phyloP scores from a whole-genome alignment of 331 rosid genomes.

The Malus hybrid region DNA sequence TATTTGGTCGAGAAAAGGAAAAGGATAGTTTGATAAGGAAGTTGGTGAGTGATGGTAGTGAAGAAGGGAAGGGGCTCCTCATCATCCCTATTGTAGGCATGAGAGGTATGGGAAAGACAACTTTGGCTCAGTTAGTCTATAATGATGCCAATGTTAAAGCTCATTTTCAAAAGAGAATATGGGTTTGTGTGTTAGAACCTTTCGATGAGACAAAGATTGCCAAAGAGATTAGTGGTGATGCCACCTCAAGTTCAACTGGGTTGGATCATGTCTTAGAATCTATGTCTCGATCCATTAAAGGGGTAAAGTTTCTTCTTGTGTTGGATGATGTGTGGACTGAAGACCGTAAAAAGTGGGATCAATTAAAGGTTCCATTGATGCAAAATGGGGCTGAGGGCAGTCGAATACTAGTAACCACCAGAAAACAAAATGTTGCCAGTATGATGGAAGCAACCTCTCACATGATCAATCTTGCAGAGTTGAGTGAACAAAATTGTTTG shows the following conservation, averaged over 20 bases:
- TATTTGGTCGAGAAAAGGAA: background rate
- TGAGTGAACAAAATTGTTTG: background rate
- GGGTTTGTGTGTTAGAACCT: slow-evolving; percentile 4
- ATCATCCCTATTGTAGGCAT: slow-evolving; percentile 3
- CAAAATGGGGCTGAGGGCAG: background rate
- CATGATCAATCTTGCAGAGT: background rate
- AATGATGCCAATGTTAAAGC: background rate
- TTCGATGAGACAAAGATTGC: background rate
- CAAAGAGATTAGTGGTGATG: background rate
- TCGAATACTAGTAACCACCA: slow-evolving; percentile 8
- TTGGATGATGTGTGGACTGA: slow-evolving; percentile 14
- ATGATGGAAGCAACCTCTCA: background rate
- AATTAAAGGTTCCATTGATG: background rate
- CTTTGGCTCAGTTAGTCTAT: background rate
- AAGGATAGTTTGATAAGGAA: background rate
- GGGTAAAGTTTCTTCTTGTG: background rate
- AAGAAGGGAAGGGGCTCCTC: background rate
- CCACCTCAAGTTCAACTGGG: background rate
- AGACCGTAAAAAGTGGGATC: background rate
- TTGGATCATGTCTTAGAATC: background rate
- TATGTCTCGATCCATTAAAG: background rate
- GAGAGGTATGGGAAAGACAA: slow-evolving; percentile 6
- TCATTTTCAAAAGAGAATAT: background rate
- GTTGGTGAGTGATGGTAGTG: background rate
- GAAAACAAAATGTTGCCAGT: background rate